phyloP scores from a whole-genome alignment of 148 eudicot species.

The Bassia scoparia region DNA sequence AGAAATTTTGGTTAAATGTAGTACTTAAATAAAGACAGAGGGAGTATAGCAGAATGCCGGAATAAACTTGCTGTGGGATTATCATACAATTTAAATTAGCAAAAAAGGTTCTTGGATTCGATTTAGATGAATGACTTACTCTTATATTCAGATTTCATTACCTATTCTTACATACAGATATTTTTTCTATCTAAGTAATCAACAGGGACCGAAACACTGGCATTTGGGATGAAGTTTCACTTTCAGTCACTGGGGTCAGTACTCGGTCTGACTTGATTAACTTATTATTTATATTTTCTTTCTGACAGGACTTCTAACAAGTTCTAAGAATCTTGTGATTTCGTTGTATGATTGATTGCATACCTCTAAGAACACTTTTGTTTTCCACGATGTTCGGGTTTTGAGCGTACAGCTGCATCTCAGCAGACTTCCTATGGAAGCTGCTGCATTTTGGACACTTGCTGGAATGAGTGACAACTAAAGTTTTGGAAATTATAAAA shows the following conservation, averaged over 20 bases:
- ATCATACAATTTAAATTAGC: background rate
- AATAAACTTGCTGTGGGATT: background rate
- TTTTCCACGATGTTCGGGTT: background rate
- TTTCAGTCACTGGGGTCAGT: conserved; percentile 84
- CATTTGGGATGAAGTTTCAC: conserved; percentile 98
- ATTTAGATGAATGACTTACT: background rate
- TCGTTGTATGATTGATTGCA: background rate
- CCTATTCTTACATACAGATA: background rate
- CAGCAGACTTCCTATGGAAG: background rate
- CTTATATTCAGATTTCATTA: background rate
- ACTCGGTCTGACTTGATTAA: conserved; percentile 13
- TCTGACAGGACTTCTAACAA: background rate
- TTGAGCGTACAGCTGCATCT: background rate
- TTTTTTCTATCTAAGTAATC: conserved; percentile 19
- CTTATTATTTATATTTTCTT: background rate
- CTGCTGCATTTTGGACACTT: background rate
- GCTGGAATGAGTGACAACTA: background rate
- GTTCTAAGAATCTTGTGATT: conserved; percentile 8
- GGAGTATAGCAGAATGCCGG: no score
- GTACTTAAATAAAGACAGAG: no score
- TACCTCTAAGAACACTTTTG: no score
- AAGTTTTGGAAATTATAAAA: background rate
- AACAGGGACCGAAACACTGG: conserved; percentile 99
- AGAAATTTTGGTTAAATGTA: no score
- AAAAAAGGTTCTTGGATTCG: background rate